Evolutionary conservation across 2,329 filamentous ascomycete species (phyloP).

Genomic region (Byssoonygena ceratinophila): DNA sequence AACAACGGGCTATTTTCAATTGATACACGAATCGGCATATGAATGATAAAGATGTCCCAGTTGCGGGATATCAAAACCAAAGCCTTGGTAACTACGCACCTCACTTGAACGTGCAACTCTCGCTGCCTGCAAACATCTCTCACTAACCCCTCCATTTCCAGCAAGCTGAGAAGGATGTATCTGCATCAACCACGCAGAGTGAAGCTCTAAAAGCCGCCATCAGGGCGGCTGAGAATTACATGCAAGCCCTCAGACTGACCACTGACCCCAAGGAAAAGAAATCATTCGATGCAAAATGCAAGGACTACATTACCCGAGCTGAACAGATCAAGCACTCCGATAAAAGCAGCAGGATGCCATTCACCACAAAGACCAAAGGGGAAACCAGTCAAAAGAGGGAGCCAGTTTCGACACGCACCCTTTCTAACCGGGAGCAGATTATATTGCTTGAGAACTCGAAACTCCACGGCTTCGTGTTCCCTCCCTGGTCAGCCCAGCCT

Average conservation of each 20-base stretch:
- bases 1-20: not conserved
- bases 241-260: constrained; percentile 59
- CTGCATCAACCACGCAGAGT: constrained; percentile 42
- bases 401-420: constrained; percentile 47
- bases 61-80: constrained; percentile 11
- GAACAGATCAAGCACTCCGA: constrained; percentile 58
- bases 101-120: not conserved
- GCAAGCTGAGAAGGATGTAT: constrained; percentile 27
- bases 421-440: constrained; percentile 61
- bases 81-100: constrained; percentile 11
- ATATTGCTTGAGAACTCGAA: constrained; percentile 67
- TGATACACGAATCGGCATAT: not conserved
- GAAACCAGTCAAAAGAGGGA: constrained; percentile 29
- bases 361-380: not conserved
- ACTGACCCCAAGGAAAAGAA: constrained; percentile 52
- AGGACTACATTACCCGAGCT: constrained; percentile 58
- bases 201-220: constrained; percentile 68
- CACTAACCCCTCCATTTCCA: constrained; percentile 8
- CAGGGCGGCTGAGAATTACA: constrained; percentile 66
- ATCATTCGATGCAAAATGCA: constrained; percentile 57
- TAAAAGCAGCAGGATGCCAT: constrained; percentile 6
- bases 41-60: constrained; percentile 7
- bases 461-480: constrained; percentile 73
- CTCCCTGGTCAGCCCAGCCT: constrained; percentile 66
- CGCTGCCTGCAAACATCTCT: not conserved